These are phyloP conservation scores for Candida frijolesensis DNA, from an alignment of 1,139 yeast species.

Conservation along the genomic window DNA sequence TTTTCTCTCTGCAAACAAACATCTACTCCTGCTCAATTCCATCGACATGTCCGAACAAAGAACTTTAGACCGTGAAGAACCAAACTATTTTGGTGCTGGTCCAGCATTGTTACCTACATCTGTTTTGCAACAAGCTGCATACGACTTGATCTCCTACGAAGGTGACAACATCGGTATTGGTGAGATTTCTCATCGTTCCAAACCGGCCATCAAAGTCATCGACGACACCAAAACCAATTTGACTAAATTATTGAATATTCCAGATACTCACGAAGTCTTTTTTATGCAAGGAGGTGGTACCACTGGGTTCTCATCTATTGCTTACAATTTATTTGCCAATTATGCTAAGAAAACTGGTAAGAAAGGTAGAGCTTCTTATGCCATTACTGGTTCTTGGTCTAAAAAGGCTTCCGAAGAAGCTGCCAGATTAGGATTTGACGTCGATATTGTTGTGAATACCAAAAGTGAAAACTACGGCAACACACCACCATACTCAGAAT, in stretches of 20 bases:
- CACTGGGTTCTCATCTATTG: slow-evolving; percentile 87
- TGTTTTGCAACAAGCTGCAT: slow-evolving; percentile 86
- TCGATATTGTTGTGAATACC: slow-evolving; percentile 69
- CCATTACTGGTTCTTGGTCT: slow-evolving; percentile 93
- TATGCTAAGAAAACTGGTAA: slow-evolving; percentile 69
- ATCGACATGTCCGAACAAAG: slow-evolving; percentile 9
- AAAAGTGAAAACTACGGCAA: slow-evolving; percentile 63
- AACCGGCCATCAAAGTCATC: slow-evolving; percentile 75
- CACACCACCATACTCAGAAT: slow-evolving; percentile 68
- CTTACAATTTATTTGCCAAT: slow-evolving; percentile 78
- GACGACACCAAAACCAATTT: slow-evolving; percentile 74
- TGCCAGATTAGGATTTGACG: slow-evolving; percentile 74
- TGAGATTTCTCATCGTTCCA: slow-evolving; percentile 92
- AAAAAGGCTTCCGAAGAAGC: slow-evolving; percentile 88
- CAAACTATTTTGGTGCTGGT: slow-evolving; percentile 94
- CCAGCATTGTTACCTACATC: slow-evolving; percentile 88
- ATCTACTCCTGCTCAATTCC: background rate
- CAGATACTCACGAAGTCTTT: slow-evolving; percentile 91
- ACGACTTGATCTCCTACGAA: slow-evolving; percentile 72
- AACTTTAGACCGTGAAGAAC: slow-evolving; percentile 63
- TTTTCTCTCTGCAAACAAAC: background rate
- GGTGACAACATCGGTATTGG: slow-evolving; percentile 82
- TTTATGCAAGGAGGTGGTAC: slow-evolving; percentile 98
- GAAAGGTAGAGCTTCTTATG: slow-evolving; percentile 81
- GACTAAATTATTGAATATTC: slow-evolving; percentile 64